Evolutionary conservation across 768 basidiomycete genomes (phyloP).

Genomic region (Hebeloma cylindrosporum): DNA sequence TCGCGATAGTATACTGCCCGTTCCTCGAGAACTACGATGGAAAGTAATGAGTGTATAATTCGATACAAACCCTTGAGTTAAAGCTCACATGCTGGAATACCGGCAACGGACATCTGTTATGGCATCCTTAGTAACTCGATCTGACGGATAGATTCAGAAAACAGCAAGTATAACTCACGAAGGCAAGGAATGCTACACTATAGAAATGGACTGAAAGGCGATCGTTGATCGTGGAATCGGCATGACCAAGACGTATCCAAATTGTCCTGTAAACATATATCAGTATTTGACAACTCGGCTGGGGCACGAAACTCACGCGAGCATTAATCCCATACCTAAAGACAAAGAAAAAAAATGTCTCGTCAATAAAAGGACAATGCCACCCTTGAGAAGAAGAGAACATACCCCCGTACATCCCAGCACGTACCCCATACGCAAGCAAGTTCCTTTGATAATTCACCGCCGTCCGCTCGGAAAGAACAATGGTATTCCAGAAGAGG

Average conservation of each 20-base stretch:
- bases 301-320: conserved; percentile 33
- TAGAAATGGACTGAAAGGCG: conserved; percentile 56
- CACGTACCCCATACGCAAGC: conserved; percentile 56
- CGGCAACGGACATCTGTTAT: conserved; percentile 55
- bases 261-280: conserved; percentile 39
- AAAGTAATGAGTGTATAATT: not conserved
- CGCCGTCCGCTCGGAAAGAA: conserved; percentile 46
- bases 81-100: conserved; percentile 50
- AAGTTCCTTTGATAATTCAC: conserved; percentile 55
- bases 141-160: not conserved
- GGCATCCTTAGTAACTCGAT: not conserved
- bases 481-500: conserved; percentile 42
- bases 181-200: conserved; percentile 54
- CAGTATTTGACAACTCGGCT: conserved; percentile 22
- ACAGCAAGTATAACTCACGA: conserved; percentile 32
- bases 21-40: conserved; percentile 57
- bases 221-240: conserved; percentile 45
- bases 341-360: not conserved
- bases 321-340: conserved; percentile 44
- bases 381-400: too few relatives aligned
- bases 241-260: conserved; percentile 46
- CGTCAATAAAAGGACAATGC: not conserved
- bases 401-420: conserved; percentile 53
- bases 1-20: conserved; percentile 58
- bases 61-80: not conserved